Base-by-base conservation (phyloP, 2,329 filamentous ascomycete species). In the Calonectria crousiana region DNA sequence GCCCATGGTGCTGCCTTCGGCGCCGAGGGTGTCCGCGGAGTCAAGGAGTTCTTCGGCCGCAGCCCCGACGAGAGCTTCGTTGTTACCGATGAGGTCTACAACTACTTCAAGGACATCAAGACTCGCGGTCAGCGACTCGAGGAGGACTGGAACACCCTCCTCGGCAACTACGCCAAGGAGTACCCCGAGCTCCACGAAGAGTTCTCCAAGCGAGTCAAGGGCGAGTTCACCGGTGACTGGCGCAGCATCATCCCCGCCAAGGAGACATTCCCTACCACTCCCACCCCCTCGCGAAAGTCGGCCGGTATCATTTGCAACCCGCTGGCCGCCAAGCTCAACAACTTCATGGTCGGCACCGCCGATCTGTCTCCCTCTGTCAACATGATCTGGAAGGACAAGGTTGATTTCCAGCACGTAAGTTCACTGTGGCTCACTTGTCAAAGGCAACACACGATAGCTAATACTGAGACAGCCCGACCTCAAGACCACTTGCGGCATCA, bases 1-100 rank as follows among this genome's bases (percentile, higher is more conserved):
- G 89, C 90, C 0, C 91, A 93, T 74, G 90, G 90, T 28, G 90
- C 88, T 14, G 89, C 91, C 1, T 90, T 91, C 51, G 90, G 90
- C 8, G 82, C 84, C 1, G 85, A 89, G 1, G 89, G 90, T 67
- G 88, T 93, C 2, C 87, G 85, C 36, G 79, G 70, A 38, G 81
- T 85, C 71, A 85, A 85, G 77, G 72, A 77, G 52, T 71, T 73
- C 51, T 83, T 83, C 51, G 82, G 81, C n/a, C 81, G 84, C 77
- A 79, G 83, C 76, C 81, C 82, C 79, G 67, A 87, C 77, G 51
- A 84, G 73, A 78, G 84, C 64, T 85, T 84, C 67, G 80, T 84
- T 18, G 74, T 85, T 4, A 78, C 84, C 1, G 85, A 90, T 30
- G 83, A 88, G 60, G 88, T 90, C 1, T 87, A 88, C 65, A 77